Conservation (phyloP, 164 flowering plant species). For the Magnolia changhungtana region DNA sequence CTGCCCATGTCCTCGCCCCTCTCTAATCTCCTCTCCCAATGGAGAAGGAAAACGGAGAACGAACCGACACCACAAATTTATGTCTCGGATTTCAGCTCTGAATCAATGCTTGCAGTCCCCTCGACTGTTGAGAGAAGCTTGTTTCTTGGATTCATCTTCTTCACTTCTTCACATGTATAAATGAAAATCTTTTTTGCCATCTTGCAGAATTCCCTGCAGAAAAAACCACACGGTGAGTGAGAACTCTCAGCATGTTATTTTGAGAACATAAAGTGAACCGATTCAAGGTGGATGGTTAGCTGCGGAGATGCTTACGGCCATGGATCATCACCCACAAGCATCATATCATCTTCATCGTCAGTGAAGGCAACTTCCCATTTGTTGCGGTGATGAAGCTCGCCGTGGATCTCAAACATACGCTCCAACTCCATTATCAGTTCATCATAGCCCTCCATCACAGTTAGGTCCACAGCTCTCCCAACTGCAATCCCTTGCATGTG, state of each 20-base stretch:
- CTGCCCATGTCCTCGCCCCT: background rate
- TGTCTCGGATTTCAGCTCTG: slow-evolving; percentile 5
- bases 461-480: slow-evolving; percentile 87
- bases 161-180: slow-evolving; percentile 80
- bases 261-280: too few relatives aligned
- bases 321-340: slow-evolving; percentile 90
- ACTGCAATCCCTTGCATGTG: slow-evolving; percentile 94
- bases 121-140: slow-evolving; percentile 44
- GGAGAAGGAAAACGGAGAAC: background rate
- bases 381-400: slow-evolving; percentile 53
- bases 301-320: slow-evolving; percentile 51
- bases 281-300: too few relatives aligned
- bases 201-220: slow-evolving; percentile 82
- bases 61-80: background rate
- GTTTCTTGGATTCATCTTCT: slow-evolving; percentile 54
- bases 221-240: background rate
- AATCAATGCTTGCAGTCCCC: slow-evolving; percentile 28
- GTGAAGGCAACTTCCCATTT: slow-evolving; percentile 88
- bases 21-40: background rate
- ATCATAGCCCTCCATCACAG: slow-evolving; percentile 56
- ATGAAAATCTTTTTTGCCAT: slow-evolving; percentile 77
- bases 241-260: too few relatives aligned
- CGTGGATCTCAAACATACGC: slow-evolving; percentile 75
- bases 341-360: slow-evolving; percentile 93
- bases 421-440: slow-evolving; percentile 75